Evolutionary conservation across 2,329 filamentous ascomycete species (phyloP).

Genomic region (Elsinoe fawcettii): DNA sequence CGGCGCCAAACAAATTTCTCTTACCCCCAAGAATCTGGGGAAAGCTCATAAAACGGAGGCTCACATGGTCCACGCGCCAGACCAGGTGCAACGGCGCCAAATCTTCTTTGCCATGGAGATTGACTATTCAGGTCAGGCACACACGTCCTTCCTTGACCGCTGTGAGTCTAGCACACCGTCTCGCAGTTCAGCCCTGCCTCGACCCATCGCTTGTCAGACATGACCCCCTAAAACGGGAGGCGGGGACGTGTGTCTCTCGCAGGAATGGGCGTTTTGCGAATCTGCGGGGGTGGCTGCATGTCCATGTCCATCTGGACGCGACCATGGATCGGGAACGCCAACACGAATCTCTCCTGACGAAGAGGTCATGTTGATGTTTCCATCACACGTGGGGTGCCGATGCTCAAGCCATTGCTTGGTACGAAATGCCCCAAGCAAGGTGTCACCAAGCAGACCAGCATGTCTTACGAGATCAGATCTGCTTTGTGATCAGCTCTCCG

Average conservation of each 20-base stretch:
- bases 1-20: constrained; percentile 1
- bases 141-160: background rate
- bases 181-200: background rate
- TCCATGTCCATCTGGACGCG: background rate
- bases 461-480: background rate
- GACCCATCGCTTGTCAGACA: background rate
- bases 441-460: background rate
- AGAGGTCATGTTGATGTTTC: background rate
- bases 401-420: no score
- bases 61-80: constrained; percentile 6
- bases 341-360: background rate
- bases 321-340: background rate
- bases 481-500: background rate
- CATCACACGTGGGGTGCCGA: background rate
- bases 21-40: background rate
- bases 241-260: background rate
- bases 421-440: no score
- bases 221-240: background rate
- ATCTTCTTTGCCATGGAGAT: constrained; percentile 6
- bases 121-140: background rate
- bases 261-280: background rate
- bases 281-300: constrained; percentile 1
- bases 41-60: background rate
- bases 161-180: background rate
- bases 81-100: constrained; percentile 3